Evolutionary conservation across 148 eudicot genomes (phyloP), one percentile per base, ranked within the genome.

Genomic region (Nepenthes mirabilis): DNA sequence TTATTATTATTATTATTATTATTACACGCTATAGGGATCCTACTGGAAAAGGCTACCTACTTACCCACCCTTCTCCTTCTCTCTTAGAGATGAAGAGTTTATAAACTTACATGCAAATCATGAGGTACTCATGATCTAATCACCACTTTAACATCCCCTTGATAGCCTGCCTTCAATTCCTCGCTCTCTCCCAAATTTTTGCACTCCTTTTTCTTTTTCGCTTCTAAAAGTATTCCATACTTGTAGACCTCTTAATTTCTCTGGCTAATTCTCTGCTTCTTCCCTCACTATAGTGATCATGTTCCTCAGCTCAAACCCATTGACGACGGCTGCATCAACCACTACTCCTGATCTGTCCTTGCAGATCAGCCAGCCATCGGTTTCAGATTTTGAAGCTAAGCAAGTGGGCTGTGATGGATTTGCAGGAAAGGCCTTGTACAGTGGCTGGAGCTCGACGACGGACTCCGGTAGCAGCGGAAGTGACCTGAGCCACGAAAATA

Each of bases 81-180:
- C 64, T 57, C 62, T 68, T 51, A 33, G 37, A 36, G 36, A 55
- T 43, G 57, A 52, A 66, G 54, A 61, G 64, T 50, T 66, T 54
- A 47, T 69, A 62, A 40, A 49, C 32, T 37, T 53, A 69, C 86
- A 86, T 75, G 82, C 87, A 77, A 86, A 86, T 90, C 85, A 90
- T 83, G 72, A 72, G 75, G 43, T 68, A 90, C 94, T 90, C 94
- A 90, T 90, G 79, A 83, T 70, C 75, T 87, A 81, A 87, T 81
- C 69, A 74, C 66, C 47, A 56, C 60, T 35, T 45, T 5, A 49
- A 11, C 52, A 11, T 5, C 52, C 1, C 52, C 1, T 40, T 40
- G 4, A 3, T 1, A 40, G 45, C 45, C 49, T 13, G 10, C 12
- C 2, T 32, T 50, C 52, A 14, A 11, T 56, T 58, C 50, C 35